Evolutionary conservation across 352 stramenopile species (phyloP), one percentile per base, ranked within the genome.

Genomic region (Elongisporangium undulatum): DNA sequence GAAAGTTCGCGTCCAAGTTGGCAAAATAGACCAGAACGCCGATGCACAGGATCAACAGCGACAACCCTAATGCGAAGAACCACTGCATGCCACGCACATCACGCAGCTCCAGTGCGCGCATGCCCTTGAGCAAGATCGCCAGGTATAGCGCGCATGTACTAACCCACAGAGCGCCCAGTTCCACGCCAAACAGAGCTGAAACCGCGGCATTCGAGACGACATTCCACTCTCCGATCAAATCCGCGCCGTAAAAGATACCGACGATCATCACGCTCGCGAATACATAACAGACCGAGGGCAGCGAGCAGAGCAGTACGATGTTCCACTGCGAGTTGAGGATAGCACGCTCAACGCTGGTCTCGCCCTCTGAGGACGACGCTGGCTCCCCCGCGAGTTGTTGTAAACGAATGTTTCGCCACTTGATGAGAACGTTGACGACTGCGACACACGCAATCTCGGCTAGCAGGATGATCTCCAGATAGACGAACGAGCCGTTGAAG

Each of bases 351-450:
- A 62, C 51, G 41, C 51, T 69, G 10, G 59, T 53, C 24, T 51
- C 63, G 0, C 62, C 24, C 1, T 7, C 49, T 1, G 29, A 50
- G 6, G 63, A 65, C 4, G 64, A 66, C 8, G 53, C 61, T 7
- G 63, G 60, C 19, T 65, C 59, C 1, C 63, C 61, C 0, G 69
- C 74, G 50, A 84, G 61, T 23, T 84, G 70, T 8, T 73, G 29
- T 17, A 82, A 41, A 10, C 75, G 75, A 49, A 88, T 56, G 3
- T 55, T 52, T 1, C 77, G 66, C 78, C 78, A 88, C 13, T 73
- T 68, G 41, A 88, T 63, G n/a, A 88, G 67, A 12, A 81, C 59
- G 19, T 84, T 85, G 7, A 72, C 71, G 4, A 82, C 22, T 10
- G 55, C 63, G 13, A 88, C 59, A 7, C 67, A 76, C 4, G 51